Evolutionary conservation across 257 asterid species (phyloP).

Genomic region (Solanum ahanhuiri): DNA sequence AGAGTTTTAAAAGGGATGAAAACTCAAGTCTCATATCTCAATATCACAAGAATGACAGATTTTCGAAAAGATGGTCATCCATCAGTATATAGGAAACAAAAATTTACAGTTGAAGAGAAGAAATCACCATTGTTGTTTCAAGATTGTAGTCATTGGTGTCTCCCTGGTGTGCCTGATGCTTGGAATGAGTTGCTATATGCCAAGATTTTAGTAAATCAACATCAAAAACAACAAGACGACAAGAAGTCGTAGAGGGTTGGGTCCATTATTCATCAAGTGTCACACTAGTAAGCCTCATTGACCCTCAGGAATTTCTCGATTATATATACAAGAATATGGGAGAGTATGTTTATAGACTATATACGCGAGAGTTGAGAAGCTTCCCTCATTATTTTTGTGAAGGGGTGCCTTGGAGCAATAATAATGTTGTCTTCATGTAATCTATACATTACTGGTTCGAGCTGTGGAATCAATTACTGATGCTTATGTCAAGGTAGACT

Average conservation of each 20-base stretch:
- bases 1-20: constrained; percentile 30
- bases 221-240: constrained; percentile 19
- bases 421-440: not conserved
- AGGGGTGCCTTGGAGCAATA: not conserved
- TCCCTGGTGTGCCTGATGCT: constrained; percentile 73
- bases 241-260: not conserved
- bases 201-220: constrained; percentile 31
- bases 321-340: not conserved
- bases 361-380: not conserved
- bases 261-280: not conserved
- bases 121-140: constrained; percentile 22
- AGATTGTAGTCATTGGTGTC: constrained; percentile 89
- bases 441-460: not conserved
- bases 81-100: constrained; percentile 41
- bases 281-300: not conserved
- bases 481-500: not conserved
- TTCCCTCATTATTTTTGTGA: not conserved
- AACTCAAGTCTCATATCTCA: constrained; percentile 34
- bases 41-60: constrained; percentile 57
- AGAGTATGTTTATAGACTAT: not conserved
- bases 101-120: constrained; percentile 33
- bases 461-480: not conserved
- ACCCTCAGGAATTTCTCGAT: not conserved
- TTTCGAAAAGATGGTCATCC: constrained; percentile 65
- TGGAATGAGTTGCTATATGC: constrained; percentile 69